phyloP scores from a whole-genome alignment of 805 yeast species.

The Pichia manshurica region DNA sequence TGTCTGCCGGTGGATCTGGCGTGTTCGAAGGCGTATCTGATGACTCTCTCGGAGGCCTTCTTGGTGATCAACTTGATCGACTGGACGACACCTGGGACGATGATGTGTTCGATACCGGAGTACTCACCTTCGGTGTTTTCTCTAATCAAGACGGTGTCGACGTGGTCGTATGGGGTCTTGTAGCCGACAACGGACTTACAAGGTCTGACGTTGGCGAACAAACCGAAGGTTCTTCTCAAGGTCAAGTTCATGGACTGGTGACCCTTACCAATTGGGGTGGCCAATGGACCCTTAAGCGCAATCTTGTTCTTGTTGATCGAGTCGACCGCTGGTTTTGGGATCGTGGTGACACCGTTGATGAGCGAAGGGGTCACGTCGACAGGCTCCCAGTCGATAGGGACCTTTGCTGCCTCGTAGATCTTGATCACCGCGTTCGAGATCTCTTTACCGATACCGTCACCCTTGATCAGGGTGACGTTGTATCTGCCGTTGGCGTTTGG shows the following conservation, averaged over 20 bases:
- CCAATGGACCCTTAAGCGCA: slow-evolving; percentile 96
- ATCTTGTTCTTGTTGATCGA: slow-evolving; percentile 89
- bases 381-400: slow-evolving; percentile 95
- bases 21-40: slow-evolving; percentile 95
- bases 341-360: slow-evolving; percentile 86
- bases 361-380: slow-evolving; percentile 94
- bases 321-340: slow-evolving; percentile 87
- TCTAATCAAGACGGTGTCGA: slow-evolving; percentile 93
- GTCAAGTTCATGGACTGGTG: slow-evolving; percentile 97
- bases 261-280: slow-evolving; percentile 98
- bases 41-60: slow-evolving; percentile 93
- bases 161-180: slow-evolving; percentile 84
- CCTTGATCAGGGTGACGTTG: slow-evolving; percentile 93
- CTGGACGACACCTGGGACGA: slow-evolving; percentile 98
- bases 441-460: slow-evolving; percentile 97
- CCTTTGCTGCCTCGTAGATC: slow-evolving; percentile 88
- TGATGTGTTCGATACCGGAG: slow-evolving; percentile 97
- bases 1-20: slow-evolving; percentile 84
- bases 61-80: slow-evolving; percentile 95
- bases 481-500: slow-evolving; percentile 75
- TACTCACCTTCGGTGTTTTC: slow-evolving; percentile 99
- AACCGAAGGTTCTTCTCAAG: slow-evolving; percentile 90
- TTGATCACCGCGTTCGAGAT: slow-evolving; percentile 91
- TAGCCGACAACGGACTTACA: slow-evolving; percentile 90
- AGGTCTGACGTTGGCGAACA: slow-evolving; percentile 97